These are phyloP conservation scores for Quercus cerris DNA, from an alignment of 306 rosid species.

Conservation along the genomic window DNA sequence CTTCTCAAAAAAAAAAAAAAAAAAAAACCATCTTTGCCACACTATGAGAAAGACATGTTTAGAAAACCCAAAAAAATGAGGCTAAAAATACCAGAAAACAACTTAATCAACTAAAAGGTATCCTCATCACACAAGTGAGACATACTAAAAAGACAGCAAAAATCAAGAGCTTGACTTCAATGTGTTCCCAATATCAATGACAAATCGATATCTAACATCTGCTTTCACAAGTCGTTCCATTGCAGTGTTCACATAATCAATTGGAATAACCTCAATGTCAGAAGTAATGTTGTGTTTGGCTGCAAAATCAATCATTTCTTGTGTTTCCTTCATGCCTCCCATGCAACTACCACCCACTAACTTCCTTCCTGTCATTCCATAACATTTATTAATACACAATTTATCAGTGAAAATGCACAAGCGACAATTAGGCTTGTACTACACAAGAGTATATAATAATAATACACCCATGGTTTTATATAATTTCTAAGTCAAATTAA, in stretches of 20 bases:
- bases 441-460: no score
- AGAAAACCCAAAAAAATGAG: no score
- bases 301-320: constrained; percentile 20
- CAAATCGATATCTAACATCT: constrained; percentile 1
- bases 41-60: no score
- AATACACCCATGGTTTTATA: no score
- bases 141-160: background rate
- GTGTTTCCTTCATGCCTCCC: constrained; percentile 33
- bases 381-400: background rate
- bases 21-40: no score
- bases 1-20: no score
- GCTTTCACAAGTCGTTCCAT: constrained; percentile 6
- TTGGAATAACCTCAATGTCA: background rate
- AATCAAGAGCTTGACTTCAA: constrained; percentile 10
- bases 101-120: background rate
- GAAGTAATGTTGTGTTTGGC: background rate
- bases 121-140: background rate
- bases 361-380: constrained; percentile 14
- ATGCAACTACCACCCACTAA: constrained; percentile 16
- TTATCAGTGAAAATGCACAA: background rate
- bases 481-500: no score
- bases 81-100: background rate
- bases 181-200: background rate
- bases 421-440: no score
- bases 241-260: constrained; percentile 7